phyloP scores from a whole-genome alignment of 139 green algal species.

The Nannochloris sp. region DNA sequence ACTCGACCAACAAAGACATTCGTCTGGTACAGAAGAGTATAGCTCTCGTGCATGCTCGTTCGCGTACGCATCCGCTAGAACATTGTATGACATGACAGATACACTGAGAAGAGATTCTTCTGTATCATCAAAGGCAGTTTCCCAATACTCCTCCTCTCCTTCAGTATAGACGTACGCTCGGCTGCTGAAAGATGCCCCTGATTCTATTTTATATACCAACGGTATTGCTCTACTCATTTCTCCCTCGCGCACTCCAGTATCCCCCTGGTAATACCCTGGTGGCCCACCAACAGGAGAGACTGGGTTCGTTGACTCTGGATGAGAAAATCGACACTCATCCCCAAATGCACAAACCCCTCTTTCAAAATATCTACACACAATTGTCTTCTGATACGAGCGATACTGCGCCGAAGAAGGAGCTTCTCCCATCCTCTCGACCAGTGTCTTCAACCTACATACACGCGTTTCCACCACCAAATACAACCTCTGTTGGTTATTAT shows the following conservation, averaged over 20 bases:
- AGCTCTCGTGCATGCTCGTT: conserved; percentile 47
- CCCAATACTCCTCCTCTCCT: not conserved
- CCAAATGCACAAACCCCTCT: not conserved
- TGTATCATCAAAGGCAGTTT: not conserved
- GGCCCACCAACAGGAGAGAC: not conserved
- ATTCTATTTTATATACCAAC: too few relatives aligned
- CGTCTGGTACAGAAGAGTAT: conserved; percentile 39
- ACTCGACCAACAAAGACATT: conserved; percentile 44
- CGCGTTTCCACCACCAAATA: too few relatives aligned
- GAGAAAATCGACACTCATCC: not conserved
- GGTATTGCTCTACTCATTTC: too few relatives aligned
- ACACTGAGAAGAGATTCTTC: not conserved
- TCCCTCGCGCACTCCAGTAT: too few relatives aligned
- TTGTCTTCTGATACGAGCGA: not conserved
- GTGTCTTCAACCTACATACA: too few relatives aligned
- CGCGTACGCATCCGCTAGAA: conserved; percentile 60
- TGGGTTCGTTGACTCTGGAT: not conserved
- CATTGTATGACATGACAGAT: conserved; percentile 72
- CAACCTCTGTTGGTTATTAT: too few relatives aligned
- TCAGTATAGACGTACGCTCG: not conserved
- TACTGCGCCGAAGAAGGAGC: too few relatives aligned
- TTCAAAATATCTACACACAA: not conserved
- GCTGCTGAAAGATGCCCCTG: too few relatives aligned
- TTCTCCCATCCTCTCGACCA: too few relatives aligned
- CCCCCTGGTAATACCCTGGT: too few relatives aligned